Base-by-base conservation (phyloP, 2,329 filamentous ascomycete genomes). In the Diaporthe citri region DNA sequence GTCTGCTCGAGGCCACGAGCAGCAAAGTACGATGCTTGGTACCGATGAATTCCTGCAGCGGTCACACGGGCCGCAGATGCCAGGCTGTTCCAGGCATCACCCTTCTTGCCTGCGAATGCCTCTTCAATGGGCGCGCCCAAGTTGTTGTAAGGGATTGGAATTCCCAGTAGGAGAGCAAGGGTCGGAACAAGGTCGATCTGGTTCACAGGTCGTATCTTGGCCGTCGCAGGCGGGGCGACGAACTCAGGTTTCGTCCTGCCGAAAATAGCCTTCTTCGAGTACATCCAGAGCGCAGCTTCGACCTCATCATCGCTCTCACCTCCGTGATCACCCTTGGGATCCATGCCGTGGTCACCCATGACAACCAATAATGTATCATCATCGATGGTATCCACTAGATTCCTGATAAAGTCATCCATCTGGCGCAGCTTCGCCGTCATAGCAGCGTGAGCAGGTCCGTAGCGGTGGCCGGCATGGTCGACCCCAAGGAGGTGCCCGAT, bases 261-360 rank as follows among this genome's bases (percentile, higher is more conserved):
- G 83, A 99, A 99, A 13, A 94, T 83, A 0, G 92, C 92, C 79
- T 91, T 93, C 83, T 96, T 97, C 1, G 97, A 97, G 83, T 98
- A 99, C 95, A 99, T 97, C 96, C 97, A 99, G 62, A 99, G 84
- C 2, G 97, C 95, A 73, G 97, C 95, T 83, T 99, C 92, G 9
- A 99, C 91, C 83, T 99, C 97, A 77, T 98, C 95, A 79, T 98
- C 95, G 43, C 96, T 98, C 86, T 99, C 97, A 72, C 97, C 97
- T n/a, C 97, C 97, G 81, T 99, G 97, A 78, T 99, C 97, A 25
- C 97, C 97, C 85, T 99, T 98, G 76, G 90, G 88, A 83, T 99
- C 97, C 97, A 99, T 99, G 15, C 97, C 97, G 81, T 99, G 97
- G 82, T 99, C 97, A n/a, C 97, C 97, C 95, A 99, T 97, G 20